phyloP scores from a whole-genome alignment of 768 basidiomycete species.

The Leucosporidium creatinivorum region DNA sequence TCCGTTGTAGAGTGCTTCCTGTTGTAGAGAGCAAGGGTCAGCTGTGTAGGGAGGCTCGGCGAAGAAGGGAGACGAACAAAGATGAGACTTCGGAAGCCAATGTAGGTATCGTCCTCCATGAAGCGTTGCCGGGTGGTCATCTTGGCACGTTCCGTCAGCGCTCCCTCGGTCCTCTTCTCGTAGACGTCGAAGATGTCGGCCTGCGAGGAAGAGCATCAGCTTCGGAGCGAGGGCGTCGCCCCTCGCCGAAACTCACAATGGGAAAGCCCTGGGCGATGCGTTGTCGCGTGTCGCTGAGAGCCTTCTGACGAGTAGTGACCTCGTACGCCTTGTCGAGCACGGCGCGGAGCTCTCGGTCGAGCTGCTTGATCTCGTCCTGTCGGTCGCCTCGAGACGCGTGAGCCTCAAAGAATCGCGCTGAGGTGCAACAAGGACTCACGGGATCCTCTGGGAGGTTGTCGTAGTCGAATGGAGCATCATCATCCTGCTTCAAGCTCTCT shows the following conservation, averaged over 20 bases:
- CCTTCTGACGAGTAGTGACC: conserved; percentile 53
- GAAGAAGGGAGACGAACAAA: conserved; percentile 50
- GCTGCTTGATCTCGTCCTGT: conserved; percentile 37
- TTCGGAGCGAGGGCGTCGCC: too few relatives aligned
- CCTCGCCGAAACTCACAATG: conserved; percentile 49
- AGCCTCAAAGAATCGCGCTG: neutral
- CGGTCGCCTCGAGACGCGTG: neutral
- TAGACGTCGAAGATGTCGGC: conserved; percentile 46
- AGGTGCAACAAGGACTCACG: conserved; percentile 9
- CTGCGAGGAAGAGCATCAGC: conserved; percentile 5
- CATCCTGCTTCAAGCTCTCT: conserved; percentile 11
- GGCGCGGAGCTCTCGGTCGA: conserved; percentile 62
- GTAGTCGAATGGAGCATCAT: conserved; percentile 10
- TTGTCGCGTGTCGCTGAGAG: conserved; percentile 55
- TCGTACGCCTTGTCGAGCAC: conserved; percentile 61
- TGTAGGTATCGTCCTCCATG: conserved; percentile 55
- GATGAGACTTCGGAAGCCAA: conserved; percentile 56
- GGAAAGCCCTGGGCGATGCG: conserved; percentile 51
- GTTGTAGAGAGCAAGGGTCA: neutral
- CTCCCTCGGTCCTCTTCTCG: conserved; percentile 46
- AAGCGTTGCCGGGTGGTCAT: conserved; percentile 76
- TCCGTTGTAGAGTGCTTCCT: conserved; percentile 61
- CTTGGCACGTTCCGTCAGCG: conserved; percentile 48
- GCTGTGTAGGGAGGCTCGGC: neutral
- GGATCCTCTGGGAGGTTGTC: conserved; percentile 4